phyloP scores from a whole-genome alignment of 1,139 yeast species.

The Pichia kudriavzevii region DNA sequence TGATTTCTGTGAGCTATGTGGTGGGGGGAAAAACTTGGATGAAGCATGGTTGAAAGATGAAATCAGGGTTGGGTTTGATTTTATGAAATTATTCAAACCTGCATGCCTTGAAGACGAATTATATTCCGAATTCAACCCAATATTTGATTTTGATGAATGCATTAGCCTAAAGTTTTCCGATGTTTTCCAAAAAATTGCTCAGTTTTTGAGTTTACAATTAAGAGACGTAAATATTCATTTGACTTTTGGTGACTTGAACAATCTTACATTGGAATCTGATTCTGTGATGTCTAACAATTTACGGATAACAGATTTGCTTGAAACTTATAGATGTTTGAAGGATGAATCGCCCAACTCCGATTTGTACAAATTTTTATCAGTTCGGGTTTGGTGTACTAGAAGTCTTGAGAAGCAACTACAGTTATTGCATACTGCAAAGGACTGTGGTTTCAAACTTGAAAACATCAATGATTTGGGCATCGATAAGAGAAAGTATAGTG shows the following conservation, averaged over 20 bases:
- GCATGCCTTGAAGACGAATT: constrained; percentile 19
- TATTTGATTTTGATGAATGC: constrained; percentile 21
- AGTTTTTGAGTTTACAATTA: not conserved
- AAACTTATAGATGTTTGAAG: constrained; percentile 28
- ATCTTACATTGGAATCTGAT: constrained; percentile 35
- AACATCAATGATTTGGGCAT: constrained; percentile 4
- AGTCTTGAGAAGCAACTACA: constrained; percentile 3
- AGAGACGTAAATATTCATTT: constrained; percentile 15
- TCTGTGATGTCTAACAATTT: constrained; percentile 31
- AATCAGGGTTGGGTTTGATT: constrained; percentile 12
- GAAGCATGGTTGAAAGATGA: constrained; percentile 3
- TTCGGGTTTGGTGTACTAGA: constrained; percentile 8
- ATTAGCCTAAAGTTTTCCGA: constrained; percentile 20
- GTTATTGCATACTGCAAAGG: constrained; percentile 2
- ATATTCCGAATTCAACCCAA: constrained; percentile 17
- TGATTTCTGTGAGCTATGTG: constrained; percentile 19
- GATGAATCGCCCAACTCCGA: constrained; percentile 15
- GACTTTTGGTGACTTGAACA: constrained; percentile 30
- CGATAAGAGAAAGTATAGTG: no score
- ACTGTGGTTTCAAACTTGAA: constrained; percentile 7
- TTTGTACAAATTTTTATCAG: constrained; percentile 8
- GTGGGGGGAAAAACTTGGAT: not conserved
- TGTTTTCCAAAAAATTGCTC: constrained; percentile 26
- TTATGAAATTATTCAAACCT: constrained; percentile 22
- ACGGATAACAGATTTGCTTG: constrained; percentile 31